Conservation (phyloP, 345 rosid genomes). For the Populus deltoides region DNA sequence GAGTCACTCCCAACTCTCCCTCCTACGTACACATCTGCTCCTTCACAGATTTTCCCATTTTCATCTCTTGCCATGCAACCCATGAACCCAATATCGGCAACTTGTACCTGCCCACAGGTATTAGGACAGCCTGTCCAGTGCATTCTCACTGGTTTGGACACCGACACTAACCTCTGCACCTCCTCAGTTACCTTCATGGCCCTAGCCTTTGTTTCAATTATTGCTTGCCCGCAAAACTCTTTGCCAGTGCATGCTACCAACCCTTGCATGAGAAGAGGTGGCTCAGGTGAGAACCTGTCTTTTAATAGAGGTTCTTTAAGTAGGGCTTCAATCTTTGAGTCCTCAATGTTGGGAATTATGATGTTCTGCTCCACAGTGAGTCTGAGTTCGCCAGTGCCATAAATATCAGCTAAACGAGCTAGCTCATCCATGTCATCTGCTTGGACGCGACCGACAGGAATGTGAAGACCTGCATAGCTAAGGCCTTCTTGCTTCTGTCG, state of each 20-base stretch:
- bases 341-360: constrained; percentile 72
- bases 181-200: constrained; percentile 85
- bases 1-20: constrained; percentile 88
- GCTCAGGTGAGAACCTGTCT: constrained; percentile 63
- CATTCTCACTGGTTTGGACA: constrained; percentile 67
- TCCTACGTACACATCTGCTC: constrained; percentile 78
- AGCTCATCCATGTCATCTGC: constrained; percentile 94
- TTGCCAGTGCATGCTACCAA: constrained; percentile 92
- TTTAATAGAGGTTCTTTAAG: constrained; percentile 60
- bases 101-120: constrained; percentile 87
- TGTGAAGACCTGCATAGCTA: constrained; percentile 74
- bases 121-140: constrained; percentile 99
- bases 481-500: constrained; percentile 89
- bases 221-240: constrained; percentile 91
- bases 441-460: constrained; percentile 85
- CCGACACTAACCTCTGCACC: constrained; percentile 67
- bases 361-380: constrained; percentile 93
- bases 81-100: constrained; percentile 95
- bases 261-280: constrained; percentile 78
- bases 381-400: constrained; percentile 83
- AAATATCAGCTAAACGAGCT: constrained; percentile 66
- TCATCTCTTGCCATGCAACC: constrained; percentile 89
- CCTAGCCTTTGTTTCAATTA: constrained; percentile 89
- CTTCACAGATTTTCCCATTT: constrained; percentile 65
- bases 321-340: constrained; percentile 64